These are phyloP conservation scores for Gossypium schwendimanii DNA, from an alignment of 441 rosid genomes.

Conservation along the genomic window DNA sequence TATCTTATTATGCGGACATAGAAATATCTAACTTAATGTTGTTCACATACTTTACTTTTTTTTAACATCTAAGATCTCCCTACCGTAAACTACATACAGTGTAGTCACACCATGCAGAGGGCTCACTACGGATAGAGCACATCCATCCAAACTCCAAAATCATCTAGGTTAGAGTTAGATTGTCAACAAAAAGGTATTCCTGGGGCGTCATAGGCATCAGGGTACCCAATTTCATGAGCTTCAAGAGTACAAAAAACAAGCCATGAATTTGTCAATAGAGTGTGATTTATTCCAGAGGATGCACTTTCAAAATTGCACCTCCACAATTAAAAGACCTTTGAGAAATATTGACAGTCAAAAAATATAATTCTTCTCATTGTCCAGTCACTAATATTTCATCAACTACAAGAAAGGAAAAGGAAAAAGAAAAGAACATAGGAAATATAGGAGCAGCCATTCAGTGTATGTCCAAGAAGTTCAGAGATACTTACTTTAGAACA, in stretches of 20 bases:
- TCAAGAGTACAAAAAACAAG: neutral
- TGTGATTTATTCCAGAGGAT: neutral
- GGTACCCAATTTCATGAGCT: neutral
- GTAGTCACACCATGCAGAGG: neutral
- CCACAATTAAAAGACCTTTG: neutral
- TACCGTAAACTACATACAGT: neutral
- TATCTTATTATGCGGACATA: neutral
- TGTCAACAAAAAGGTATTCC: neutral
- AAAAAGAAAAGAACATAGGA: neutral
- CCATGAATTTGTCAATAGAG: neutral
- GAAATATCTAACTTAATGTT: neutral
- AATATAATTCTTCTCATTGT: neutral
- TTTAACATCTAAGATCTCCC: neutral
- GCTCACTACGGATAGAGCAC: neutral
- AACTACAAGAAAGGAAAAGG: neutral
- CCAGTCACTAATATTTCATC: neutral
- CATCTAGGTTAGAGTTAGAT: neutral
- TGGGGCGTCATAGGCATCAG: neutral
- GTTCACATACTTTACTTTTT: neutral
- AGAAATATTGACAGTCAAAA: neutral
- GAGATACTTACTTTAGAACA: slow-evolving; percentile 61
- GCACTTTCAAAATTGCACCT: neutral
- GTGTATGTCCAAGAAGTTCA: slow-evolving; percentile 7
- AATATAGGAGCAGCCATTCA: neutral
- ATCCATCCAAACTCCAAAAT: neutral